phyloP scores from a whole-genome alignment of 805 yeast species.

The Hyphopichia homilentoma region DNA sequence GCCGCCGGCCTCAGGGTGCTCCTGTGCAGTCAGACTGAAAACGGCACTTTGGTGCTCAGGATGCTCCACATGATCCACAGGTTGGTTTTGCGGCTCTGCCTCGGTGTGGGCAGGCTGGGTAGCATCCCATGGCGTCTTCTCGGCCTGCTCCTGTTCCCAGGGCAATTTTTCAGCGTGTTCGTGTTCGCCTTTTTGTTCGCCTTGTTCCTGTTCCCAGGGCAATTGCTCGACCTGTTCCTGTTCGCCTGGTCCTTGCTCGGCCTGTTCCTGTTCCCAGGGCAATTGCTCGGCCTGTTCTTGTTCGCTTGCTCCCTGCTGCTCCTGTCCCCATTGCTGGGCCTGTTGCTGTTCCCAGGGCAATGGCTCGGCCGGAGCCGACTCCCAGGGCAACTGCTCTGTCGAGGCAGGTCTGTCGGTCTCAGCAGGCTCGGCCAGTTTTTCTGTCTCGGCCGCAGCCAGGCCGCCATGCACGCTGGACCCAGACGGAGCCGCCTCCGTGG shows the following conservation, averaged over 20 bases:
- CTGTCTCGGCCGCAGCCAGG: too few species aligned
- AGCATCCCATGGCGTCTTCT: not conserved
- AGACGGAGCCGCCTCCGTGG: too few species aligned
- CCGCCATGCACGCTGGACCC: too few species aligned
- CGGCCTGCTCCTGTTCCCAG: constrained; percentile 9
- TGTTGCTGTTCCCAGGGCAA: not conserved
- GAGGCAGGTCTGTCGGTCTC: too few species aligned
- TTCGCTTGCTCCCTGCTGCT: not conserved
- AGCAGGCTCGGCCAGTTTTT: too few species aligned
- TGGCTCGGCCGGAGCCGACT: not conserved
- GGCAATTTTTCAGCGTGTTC: constrained; percentile 8
- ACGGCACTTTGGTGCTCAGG: too few species aligned
- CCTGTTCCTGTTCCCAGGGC: not conserved
- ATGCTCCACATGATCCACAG: too few species aligned
- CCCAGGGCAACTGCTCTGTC: not conserved
- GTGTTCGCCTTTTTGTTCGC: not conserved
- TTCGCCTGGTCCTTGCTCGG: not conserved
- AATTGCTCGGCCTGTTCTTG: not conserved
- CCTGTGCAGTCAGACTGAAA: too few species aligned
- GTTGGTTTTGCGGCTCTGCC: too few species aligned
- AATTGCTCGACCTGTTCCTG: constrained; percentile 3
- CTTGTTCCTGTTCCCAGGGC: constrained; percentile 12
- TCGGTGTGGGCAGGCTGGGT: too few species aligned
- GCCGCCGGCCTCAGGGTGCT: too few species aligned
- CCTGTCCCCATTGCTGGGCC: not conserved